A percentile compares a stretch with the other conserved stretches of the same genome.
These are phyloP conservation scores for Marvania coccoides DNA, from an alignment of 139 green algal species.

Conservation along the genomic window DNA sequence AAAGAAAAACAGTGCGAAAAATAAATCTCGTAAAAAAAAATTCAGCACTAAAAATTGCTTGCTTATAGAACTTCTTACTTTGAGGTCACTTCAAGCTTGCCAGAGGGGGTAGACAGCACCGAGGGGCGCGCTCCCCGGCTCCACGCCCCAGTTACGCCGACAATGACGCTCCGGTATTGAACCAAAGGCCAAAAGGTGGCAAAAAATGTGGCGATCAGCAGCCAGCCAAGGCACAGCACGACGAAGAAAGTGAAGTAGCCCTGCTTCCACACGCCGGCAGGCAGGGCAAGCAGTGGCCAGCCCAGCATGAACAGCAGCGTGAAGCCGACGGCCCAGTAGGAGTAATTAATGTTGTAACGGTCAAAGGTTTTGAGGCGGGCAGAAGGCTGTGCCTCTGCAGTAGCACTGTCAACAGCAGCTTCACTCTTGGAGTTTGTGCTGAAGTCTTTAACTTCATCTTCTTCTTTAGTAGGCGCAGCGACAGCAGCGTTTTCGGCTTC, in stretches of 20 bases:
- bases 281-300: constrained; percentile 61
- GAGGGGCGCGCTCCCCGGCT: not conserved
- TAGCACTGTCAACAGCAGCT: no score
- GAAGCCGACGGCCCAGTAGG: no score
- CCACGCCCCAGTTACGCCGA: no score
- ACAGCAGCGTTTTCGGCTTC: no score
- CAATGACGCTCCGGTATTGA: no score
- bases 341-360: no score
- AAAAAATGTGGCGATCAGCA: constrained; percentile 37
- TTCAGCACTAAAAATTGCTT: not conserved
- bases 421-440: no score
- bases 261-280: constrained; percentile 51
- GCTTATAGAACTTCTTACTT: not conserved
- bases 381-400: no score
- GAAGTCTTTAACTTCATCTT: no score
- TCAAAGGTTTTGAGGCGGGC: no score
- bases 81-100: not conserved
- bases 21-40: not conserved
- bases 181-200: no score
- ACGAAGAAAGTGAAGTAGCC: constrained; percentile 72
- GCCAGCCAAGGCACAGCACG: constrained; percentile 51
- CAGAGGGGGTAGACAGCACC: not conserved
- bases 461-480: no score
- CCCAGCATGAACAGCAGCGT: constrained; percentile 51
- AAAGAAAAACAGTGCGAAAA: not conserved